Evolutionary conservation across 306 rosid species (phyloP).

Genomic region (Trifolium dubium): DNA sequence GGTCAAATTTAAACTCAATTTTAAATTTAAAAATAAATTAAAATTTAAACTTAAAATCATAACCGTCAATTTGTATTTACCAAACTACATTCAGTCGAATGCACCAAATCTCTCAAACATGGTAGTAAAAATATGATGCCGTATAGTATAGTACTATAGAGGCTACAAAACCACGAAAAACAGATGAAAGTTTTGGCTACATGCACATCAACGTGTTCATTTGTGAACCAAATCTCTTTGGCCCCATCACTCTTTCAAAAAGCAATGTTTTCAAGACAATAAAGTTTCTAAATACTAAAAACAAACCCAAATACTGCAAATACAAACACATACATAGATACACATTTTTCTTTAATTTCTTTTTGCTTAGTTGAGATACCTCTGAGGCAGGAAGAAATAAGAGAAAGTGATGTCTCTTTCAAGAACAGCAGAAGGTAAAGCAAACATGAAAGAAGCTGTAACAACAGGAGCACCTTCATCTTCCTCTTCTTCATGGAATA

Average conservation of each 20-base stretch:
- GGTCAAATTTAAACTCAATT: too few relatives aligned
- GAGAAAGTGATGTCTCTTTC: slow-evolving; percentile 36
- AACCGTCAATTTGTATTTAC: too few relatives aligned
- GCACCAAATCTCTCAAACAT: too few relatives aligned
- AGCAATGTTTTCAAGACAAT: neutral
- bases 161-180: neutral
- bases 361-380: neutral
- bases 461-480: slow-evolving; percentile 25
- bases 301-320: neutral
- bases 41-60: too few relatives aligned
- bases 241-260: slow-evolving; percentile 10
- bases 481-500: slow-evolving; percentile 51
- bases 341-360: neutral
- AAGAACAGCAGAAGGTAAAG: slow-evolving; percentile 25
- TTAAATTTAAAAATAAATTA: too few relatives aligned
- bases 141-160: neutral
- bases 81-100: too few relatives aligned
- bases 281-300: neutral
- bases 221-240: slow-evolving; percentile 54
- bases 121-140: too few relatives aligned
- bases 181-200: slow-evolving; percentile 48
- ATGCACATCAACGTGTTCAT: slow-evolving; percentile 65
- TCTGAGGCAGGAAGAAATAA: neutral
- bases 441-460: slow-evolving; percentile 21
- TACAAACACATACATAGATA: neutral